phyloP scores from a whole-genome alignment of 257 asterid genomes.

The Plantago elongata region DNA sequence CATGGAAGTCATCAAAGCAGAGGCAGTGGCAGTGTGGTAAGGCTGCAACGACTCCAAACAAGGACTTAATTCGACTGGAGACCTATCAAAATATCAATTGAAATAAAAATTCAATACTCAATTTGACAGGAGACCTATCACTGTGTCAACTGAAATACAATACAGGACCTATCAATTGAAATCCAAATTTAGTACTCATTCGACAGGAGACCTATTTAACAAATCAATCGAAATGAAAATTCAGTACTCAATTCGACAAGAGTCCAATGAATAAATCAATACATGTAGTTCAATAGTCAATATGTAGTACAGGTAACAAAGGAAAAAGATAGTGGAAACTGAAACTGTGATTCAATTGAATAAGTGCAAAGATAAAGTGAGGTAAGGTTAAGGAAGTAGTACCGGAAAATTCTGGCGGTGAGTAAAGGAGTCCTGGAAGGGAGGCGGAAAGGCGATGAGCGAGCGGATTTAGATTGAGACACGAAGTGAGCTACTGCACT shows the following conservation, averaged over 20 bases:
- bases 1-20: conserved; percentile 93
- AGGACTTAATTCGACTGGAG: conserved; percentile 75
- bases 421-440: conserved; percentile 47
- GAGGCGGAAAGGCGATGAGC: conserved; percentile 40
- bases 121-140: background rate
- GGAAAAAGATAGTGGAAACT: background rate
- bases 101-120: too few relatives aligned
- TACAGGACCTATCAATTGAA: too few relatives aligned
- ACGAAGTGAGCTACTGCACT: conserved; percentile 51
- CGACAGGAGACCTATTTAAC: too few relatives aligned
- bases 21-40: conserved; percentile 81
- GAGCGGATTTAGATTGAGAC: conserved; percentile 51
- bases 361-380: background rate
- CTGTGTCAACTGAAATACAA: too few relatives aligned
- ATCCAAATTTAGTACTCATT: too few relatives aligned
- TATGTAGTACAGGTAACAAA: too few relatives aligned
- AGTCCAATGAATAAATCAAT: too few relatives aligned
- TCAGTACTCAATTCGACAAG: too few relatives aligned
- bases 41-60: conserved; percentile 80
- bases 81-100: conserved; percentile 29
- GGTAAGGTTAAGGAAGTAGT: background rate
- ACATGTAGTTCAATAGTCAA: too few relatives aligned
- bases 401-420: conserved; percentile 71
- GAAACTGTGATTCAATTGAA: background rate
- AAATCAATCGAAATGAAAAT: too few relatives aligned